phyloP scores from a whole-genome alignment of 225 moss, liverwort and hornwort genomes.

The Physcomitrellopsis africana region DNA sequence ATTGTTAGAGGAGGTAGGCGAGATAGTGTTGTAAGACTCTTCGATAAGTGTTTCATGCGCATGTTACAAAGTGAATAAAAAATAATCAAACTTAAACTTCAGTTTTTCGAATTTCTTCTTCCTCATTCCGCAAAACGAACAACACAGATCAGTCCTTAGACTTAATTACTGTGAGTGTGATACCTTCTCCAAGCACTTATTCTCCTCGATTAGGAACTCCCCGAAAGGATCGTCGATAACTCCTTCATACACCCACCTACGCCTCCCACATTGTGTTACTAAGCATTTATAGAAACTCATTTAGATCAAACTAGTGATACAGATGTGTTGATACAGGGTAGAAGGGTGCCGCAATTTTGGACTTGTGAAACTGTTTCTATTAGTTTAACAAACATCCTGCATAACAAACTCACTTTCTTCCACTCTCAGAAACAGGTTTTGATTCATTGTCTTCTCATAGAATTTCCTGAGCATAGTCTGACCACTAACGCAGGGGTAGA shows the following conservation, averaged over 20 bases:
- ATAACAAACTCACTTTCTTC: neutral
- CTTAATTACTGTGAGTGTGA: slow-evolving; percentile 12
- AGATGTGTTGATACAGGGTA: neutral
- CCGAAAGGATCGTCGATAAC: slow-evolving; percentile 95
- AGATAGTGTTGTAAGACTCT: slow-evolving; percentile 17
- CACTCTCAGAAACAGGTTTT: neutral
- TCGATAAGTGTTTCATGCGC: slow-evolving; percentile 19
- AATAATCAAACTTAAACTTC: slow-evolving; percentile 1
- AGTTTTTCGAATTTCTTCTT: slow-evolving; percentile 19
- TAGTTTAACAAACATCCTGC: neutral
- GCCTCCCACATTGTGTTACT: slow-evolving; percentile 38
- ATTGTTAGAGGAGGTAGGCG: slow-evolving; percentile 12
- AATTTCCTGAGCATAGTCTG: neutral
- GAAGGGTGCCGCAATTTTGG: slow-evolving; percentile 3
- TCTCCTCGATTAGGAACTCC: slow-evolving; percentile 93
- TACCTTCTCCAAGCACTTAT: slow-evolving; percentile 88
- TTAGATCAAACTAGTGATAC: neutral
- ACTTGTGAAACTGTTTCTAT: slow-evolving; percentile 4
- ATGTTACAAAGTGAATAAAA: neutral
- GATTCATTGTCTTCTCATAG: neutral
- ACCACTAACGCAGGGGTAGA: neutral
- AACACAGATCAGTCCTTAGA: neutral
- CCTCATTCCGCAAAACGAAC: neutral
- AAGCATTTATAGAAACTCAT: slow-evolving; percentile 18
- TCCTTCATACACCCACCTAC: slow-evolving; percentile 90